These are phyloP conservation scores for Heritiera fomes DNA, from an alignment of 345 rosid species.

Conservation along the genomic window DNA sequence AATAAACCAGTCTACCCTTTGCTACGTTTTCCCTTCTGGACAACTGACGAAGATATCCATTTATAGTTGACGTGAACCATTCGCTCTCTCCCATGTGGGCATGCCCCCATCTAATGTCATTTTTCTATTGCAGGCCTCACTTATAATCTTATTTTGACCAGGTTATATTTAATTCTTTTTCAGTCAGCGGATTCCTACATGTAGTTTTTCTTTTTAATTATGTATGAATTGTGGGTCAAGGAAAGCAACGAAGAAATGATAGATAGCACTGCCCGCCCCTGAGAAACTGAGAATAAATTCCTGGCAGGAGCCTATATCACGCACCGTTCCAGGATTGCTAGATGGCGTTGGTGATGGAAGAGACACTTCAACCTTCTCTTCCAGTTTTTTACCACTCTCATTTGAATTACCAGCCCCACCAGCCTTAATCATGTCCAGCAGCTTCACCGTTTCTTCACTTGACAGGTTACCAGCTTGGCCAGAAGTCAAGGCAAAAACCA, in stretches of 20 bases:
- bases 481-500: conserved; percentile 89
- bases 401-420: conserved; percentile 44
- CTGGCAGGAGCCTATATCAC: conserved; percentile 51
- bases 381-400: conserved; percentile 39
- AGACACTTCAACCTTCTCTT: conserved; percentile 80
- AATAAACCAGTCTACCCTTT: not conserved
- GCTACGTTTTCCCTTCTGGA: not conserved
- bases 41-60: not conserved
- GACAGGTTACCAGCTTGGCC: conserved; percentile 68
- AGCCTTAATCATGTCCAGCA: conserved; percentile 75
- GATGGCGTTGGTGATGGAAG: conserved; percentile 97
- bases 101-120: not conserved
- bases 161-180: not conserved
- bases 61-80: not conserved
- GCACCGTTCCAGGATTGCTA: conserved; percentile 90
- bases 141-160: not conserved
- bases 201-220: not conserved
- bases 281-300: conserved; percentile 17
- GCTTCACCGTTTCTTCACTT: conserved; percentile 68
- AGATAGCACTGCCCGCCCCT: conserved; percentile 12
- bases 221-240: conserved; percentile 21
- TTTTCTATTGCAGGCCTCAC: not conserved
- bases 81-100: not conserved
- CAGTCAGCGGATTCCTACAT: not conserved
- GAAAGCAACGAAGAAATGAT: not conserved